phyloP scores from a whole-genome alignment of 495 filamentous ascomycete genomes.

The Chaetomium cochliodes region DNA sequence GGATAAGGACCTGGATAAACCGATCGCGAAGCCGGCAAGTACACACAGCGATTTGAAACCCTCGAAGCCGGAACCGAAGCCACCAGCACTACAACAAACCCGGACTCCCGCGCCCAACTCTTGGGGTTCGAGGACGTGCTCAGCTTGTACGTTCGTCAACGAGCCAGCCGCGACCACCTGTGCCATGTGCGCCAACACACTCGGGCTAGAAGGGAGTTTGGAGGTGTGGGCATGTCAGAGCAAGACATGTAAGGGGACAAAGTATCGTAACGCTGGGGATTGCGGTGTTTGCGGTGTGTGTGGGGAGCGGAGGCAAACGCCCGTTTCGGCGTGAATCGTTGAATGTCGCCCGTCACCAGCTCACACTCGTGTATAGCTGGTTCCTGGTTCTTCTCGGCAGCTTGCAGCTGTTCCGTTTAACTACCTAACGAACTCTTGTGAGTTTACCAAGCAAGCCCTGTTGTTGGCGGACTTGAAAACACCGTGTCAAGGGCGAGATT shows the following conservation, averaged over 20 bases:
- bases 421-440: too few relatives aligned
- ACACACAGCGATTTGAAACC: not conserved
- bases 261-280: conserved; percentile 65
- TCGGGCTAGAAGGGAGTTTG: conserved; percentile 50
- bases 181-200: conserved; percentile 62
- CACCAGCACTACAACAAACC: not conserved
- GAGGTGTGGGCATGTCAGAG: conserved; percentile 61
- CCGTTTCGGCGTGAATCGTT: not conserved
- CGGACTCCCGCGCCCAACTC: not conserved
- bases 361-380: not conserved
- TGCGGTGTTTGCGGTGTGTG: conserved; percentile 66
- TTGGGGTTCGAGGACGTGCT: conserved; percentile 41
- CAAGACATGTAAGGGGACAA: conserved; percentile 48
- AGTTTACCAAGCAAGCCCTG: too few relatives aligned
- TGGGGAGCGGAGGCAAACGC: conserved; percentile 42
- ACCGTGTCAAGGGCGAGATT: not conserved
- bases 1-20: not conserved
- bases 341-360: not conserved
- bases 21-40: not conserved
- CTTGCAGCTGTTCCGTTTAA: too few relatives aligned
- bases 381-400: not conserved
- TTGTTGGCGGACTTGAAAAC: not conserved
- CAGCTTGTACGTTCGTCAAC: conserved; percentile 64
- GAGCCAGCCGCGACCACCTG: conserved; percentile 53
- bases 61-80: not conserved